phyloP scores from a whole-genome alignment of 768 basidiomycete species.

The Lepiota venenata region DNA sequence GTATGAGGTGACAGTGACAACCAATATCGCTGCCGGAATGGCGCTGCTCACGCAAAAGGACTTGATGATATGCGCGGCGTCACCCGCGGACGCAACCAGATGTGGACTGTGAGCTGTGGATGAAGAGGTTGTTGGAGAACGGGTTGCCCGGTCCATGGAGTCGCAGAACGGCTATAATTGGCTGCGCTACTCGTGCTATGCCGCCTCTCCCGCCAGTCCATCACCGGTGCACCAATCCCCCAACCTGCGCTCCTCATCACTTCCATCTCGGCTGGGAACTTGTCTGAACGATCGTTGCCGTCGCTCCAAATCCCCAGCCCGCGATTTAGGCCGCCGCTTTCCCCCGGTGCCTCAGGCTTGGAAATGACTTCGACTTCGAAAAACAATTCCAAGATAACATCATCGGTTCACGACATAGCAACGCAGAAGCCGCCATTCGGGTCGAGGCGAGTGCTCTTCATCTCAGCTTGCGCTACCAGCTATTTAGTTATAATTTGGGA shows the following conservation, averaged over 20 bases:
- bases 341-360: neutral
- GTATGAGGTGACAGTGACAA: neutral
- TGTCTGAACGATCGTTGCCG: no score
- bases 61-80: neutral
- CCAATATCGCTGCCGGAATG: neutral
- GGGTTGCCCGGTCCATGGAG: no score
- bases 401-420: slow-evolving; percentile 62
- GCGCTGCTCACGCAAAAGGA: neutral
- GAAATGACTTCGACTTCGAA: neutral
- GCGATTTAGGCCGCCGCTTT: neutral
- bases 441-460: slow-evolving; percentile 44
- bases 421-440: slow-evolving; percentile 66
- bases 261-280: neutral
- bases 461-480: neutral
- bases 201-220: neutral
- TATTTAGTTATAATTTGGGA: neutral
- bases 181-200: slow-evolving; percentile 4
- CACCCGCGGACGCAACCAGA: no score
- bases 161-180: no score
- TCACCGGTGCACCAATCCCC: neutral
- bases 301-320: neutral
- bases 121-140: no score
- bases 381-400: slow-evolving; percentile 34
- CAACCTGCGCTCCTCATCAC: no score
- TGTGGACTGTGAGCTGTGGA: no score